phyloP scores from a whole-genome alignment of 768 basidiomycete genomes.

The Tulasnella sp. region DNA sequence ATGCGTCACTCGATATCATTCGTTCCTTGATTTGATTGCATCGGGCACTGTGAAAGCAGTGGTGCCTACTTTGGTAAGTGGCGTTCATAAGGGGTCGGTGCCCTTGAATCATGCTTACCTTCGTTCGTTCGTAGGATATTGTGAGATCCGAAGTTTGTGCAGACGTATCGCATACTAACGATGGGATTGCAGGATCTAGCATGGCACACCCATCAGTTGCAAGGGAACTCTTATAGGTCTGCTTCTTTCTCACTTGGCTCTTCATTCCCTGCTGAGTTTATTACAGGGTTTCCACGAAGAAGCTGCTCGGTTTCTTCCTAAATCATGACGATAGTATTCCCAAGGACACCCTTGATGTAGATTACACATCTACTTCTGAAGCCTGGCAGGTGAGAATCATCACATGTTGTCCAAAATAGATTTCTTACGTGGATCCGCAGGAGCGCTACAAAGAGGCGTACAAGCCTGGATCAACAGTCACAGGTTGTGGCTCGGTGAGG shows the following conservation, averaged over 20 bases:
- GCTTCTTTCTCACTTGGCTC: background rate
- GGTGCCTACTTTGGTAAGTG: conserved; percentile 17
- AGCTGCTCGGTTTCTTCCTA: conserved; percentile 4
- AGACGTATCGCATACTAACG: background rate
- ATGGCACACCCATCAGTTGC: conserved; percentile 19
- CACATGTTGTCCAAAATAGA: no score
- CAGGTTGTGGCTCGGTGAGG: conserved; percentile 1
- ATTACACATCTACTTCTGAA: background rate
- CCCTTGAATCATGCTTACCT: background rate
- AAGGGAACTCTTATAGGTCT: conserved; percentile 6
- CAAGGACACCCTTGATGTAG: background rate
- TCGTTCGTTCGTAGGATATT: background rate
- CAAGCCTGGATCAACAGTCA: background rate
- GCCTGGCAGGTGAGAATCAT: conserved; percentile 8
- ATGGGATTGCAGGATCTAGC: conserved; percentile 18
- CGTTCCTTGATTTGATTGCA: conserved; percentile 17
- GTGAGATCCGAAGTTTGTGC: no score
- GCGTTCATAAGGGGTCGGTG: background rate
- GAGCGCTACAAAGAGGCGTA: background rate
- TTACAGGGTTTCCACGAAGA: background rate
- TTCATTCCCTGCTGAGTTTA: background rate
- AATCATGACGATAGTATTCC: conserved; percentile 10
- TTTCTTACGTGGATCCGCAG: background rate
- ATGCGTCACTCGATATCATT: conserved; percentile 17
- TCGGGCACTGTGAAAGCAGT: conserved; percentile 11